Evolutionary conservation across 305 asterid species (phyloP).

Genomic region (Fraxinus latifolia): DNA sequence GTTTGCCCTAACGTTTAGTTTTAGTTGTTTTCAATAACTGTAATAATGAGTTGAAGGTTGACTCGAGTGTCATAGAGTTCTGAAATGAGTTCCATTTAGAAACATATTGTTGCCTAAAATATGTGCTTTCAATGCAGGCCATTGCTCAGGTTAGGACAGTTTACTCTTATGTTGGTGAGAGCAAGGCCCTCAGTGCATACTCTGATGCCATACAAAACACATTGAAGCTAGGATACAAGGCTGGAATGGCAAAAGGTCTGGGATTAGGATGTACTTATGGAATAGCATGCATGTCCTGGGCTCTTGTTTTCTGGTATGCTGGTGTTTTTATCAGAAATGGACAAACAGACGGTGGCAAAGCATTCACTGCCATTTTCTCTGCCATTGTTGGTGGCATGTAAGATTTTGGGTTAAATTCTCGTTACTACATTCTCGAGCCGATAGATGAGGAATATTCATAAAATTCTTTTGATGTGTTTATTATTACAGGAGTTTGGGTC

Average conservation of each 20-base stretch:
- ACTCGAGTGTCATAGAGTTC: not conserved
- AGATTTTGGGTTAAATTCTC: constrained; percentile 25
- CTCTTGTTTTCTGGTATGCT: constrained; percentile 97
- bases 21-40: not conserved
- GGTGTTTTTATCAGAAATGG: constrained; percentile 95
- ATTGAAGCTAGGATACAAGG: constrained; percentile 85
- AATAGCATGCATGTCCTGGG: constrained; percentile 99
- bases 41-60: not conserved
- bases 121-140: constrained; percentile 49
- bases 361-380: constrained; percentile 93
- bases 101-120: not conserved
- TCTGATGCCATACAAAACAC: constrained; percentile 91
- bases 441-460: not conserved
- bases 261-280: constrained; percentile 97
- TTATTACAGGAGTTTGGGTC: constrained; percentile 88
- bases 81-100: not conserved
- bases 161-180: constrained; percentile 91
- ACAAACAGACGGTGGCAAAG: constrained; percentile 90
- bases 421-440: not conserved
- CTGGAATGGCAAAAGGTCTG: constrained; percentile 98
- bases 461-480: constrained; percentile 20
- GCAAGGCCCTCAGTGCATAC: constrained; percentile 65
- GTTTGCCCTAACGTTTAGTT: not conserved
- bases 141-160: constrained; percentile 98
- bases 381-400: constrained; percentile 99